These are phyloP conservation scores for Citrus sp. DNA, from an alignment of 345 rosid genomes.

Conservation along the genomic window DNA sequence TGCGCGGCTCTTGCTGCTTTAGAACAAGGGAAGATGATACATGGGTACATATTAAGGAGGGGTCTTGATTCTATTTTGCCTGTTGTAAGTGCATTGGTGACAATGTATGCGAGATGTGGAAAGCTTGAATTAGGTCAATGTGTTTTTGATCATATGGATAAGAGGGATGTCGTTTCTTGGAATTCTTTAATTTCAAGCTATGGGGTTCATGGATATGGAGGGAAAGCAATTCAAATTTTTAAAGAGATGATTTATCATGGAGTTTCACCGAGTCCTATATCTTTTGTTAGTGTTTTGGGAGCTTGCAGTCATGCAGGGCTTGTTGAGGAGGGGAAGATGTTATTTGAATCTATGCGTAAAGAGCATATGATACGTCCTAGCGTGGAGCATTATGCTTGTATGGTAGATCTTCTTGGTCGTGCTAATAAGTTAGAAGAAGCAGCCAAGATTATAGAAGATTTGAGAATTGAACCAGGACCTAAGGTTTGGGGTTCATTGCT, in stretches of 20 bases:
- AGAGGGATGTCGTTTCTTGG: constrained; percentile 82
- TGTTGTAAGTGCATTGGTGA: constrained; percentile 69
- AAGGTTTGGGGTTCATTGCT: constrained; percentile 93
- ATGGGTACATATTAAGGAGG: constrained; percentile 69
- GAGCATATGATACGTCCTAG: constrained; percentile 58
- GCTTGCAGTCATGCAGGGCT: constrained; percentile 96
- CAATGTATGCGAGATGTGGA: constrained; percentile 85
- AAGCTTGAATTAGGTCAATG: constrained; percentile 59
- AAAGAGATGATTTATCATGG: constrained; percentile 61
- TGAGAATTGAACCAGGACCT: constrained; percentile 72
- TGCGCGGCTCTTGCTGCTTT: constrained; percentile 84
- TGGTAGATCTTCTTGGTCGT: constrained; percentile 96
- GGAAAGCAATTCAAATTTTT: constrained; percentile 59
- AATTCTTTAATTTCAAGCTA: constrained; percentile 78
- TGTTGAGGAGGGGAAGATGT: constrained; percentile 69
- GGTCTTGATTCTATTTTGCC: constrained; percentile 78
- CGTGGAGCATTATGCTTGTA: constrained; percentile 90
- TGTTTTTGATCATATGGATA: constrained; percentile 62
- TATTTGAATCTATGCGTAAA: constrained; percentile 58
- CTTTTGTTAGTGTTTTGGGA: constrained; percentile 73
- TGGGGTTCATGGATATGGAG: constrained; percentile 82
- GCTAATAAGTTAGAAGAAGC: constrained; percentile 87
- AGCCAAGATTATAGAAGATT: constrained; percentile 55
- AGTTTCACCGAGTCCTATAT: constrained; percentile 57
- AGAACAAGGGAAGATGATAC: constrained; percentile 79